Conservation (phyloP, 768 basidiomycete species). For the Leccinum arenicola region DNA sequence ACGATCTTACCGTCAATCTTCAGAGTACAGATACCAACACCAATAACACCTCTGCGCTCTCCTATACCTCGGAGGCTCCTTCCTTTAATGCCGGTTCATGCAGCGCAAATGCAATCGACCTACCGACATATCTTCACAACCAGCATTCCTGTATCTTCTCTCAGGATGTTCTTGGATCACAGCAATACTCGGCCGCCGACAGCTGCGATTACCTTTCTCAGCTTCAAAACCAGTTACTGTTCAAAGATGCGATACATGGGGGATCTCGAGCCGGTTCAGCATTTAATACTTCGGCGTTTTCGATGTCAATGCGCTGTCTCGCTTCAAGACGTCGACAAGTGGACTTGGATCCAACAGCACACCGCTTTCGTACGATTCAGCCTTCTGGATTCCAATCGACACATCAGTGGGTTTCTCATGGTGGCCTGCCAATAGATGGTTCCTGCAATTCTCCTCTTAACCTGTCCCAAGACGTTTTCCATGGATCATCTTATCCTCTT, state of each 20-base stretch:
- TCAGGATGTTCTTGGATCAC: slow-evolving; percentile 10
- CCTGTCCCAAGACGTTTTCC: slow-evolving; percentile 31
- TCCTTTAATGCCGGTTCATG: slow-evolving; percentile 1
- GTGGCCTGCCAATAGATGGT: slow-evolving; percentile 6
- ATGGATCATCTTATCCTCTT: slow-evolving; percentile 26
- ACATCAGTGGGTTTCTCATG: slow-evolving; percentile 13
- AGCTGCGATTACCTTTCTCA: slow-evolving; percentile 15
- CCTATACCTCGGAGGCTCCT: slow-evolving; percentile 5
- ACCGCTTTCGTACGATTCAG: slow-evolving; percentile 9
- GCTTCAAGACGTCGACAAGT: slow-evolving; percentile 28
- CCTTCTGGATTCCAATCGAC: slow-evolving; percentile 17
- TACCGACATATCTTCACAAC: slow-evolving; percentile 8
- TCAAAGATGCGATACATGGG: slow-evolving; percentile 14
- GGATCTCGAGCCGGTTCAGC: slow-evolving; percentile 10
- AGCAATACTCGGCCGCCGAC: slow-evolving; percentile 4
- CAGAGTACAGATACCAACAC: not conserved
- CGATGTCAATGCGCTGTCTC: slow-evolving; percentile 33
- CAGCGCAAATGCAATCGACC: not conserved
- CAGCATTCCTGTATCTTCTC: slow-evolving; percentile 4
- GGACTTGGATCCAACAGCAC: slow-evolving; percentile 15
- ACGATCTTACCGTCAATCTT: slow-evolving; percentile 5
- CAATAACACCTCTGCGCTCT: slow-evolving; percentile 1
- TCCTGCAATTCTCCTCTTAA: slow-evolving; percentile 14
- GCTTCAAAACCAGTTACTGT: slow-evolving; percentile 10
- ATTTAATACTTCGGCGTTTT: slow-evolving; percentile 18